Base-by-base conservation (phyloP, 495 filamentous ascomycete species). In the Entonaema liquescens region DNA sequence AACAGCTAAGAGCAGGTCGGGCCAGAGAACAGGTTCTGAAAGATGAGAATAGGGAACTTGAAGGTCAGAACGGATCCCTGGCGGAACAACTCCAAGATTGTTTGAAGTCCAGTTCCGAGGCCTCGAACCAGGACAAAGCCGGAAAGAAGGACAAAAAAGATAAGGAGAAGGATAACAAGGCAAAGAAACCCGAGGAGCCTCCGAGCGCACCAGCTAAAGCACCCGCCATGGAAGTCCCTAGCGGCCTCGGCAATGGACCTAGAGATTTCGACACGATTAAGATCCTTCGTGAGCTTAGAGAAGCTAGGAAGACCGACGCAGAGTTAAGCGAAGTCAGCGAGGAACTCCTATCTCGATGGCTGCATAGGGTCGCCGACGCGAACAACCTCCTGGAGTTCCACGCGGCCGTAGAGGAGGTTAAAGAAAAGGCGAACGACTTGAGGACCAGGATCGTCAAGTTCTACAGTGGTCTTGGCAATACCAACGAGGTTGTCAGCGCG, bases 321-420 rank as follows among this genome's bases (percentile, higher is more conserved):
- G 42, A 68, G 0, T 2, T 59, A 1, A 29, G 15, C 11, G 26
- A 50, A 9, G 59, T 28, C 19, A 11, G 17, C 3, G 25, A 42
- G 1, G 38, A 15, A 9, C 44, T 70, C 26, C 35, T 70, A 4
- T 11, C n/a, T 2, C 29, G 33, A 17, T 70, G 53, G 55, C 5
- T 65, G 28, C 19, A 6, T 3, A 0, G 6, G 4, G 49, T 70
- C n/a, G 60, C 36, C 5, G 55, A 65, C 19, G 21, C 5, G 1
- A 28, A 38, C 26, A 36, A 65, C 3, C 54, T 65, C 6, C 5
- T 55, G 5, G 67, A 65, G 23, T 70, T 54, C 49, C 11, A 54
- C 17, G 23, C 9, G n/a, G 47, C 61, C 8, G 47, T 70, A 17
- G 33, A 31, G 0, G 67, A 55, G 0, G 2, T 65, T 7, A 21